Conservation (phyloP, 2,329 filamentous ascomycete species). For the Aureobasidium namibiae region DNA sequence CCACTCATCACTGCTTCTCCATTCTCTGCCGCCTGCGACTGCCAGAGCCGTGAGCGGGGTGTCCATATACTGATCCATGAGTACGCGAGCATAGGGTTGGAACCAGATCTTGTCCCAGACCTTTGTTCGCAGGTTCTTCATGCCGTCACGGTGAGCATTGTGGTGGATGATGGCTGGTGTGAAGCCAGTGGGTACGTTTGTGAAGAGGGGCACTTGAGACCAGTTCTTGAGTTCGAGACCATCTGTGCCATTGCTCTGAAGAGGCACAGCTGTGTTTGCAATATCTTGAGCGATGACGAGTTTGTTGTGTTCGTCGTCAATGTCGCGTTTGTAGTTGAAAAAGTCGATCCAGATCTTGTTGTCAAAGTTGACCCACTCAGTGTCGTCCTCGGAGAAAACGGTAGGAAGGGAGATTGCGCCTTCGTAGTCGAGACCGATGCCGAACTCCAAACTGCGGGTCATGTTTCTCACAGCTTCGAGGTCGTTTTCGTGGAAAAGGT, state of each 20-base stretch:
- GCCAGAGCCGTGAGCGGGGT: conserved; percentile 21
- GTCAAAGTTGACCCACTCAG: conserved; percentile 20
- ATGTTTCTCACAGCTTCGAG: conserved; percentile 19
- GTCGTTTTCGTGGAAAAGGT: conserved; percentile 16
- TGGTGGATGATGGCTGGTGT: conserved; percentile 15
- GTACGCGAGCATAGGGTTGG: conserved; percentile 13
- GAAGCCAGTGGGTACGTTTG: conserved; percentile 14
- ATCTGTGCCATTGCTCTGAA: conserved; percentile 10
- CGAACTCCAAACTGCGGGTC: conserved; percentile 29
- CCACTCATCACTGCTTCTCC: conserved; percentile 3
- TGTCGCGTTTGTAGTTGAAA: conserved; percentile 13
- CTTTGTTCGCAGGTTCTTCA: background rate
- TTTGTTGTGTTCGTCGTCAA: conserved; percentile 16
- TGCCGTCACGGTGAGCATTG: conserved; percentile 11
- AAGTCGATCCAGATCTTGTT: conserved; percentile 15
- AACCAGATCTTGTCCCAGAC: conserved; percentile 16
- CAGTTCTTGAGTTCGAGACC: conserved; percentile 9
- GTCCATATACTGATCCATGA: conserved; percentile 15
- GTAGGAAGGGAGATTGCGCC: conserved; percentile 21
- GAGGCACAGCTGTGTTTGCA: conserved; percentile 9
- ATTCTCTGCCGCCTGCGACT: conserved; percentile 27
- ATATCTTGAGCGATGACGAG: conserved; percentile 17
- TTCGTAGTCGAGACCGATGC: conserved; percentile 24
- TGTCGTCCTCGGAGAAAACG: conserved; percentile 23
- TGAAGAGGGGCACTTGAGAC: conserved; percentile 14